These are phyloP conservation scores for Kwoniella botswanensis DNA, from an alignment of 768 basidiomycete genomes.

Conservation along the genomic window DNA sequence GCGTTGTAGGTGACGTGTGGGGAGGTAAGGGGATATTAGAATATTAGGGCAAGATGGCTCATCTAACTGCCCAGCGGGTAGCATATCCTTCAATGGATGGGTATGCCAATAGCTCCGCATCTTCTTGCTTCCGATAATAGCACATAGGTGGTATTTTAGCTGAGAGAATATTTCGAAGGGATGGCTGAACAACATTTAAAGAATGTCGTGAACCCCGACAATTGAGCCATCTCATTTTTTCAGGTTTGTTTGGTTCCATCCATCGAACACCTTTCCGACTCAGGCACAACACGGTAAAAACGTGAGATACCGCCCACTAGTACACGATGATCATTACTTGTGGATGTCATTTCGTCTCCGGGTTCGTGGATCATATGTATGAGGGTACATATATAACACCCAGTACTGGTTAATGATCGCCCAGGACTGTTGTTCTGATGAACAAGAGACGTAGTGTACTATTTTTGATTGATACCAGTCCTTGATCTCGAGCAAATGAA, in stretches of 20 bases:
- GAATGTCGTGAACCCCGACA: slow-evolving; percentile 1
- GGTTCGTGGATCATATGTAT: background rate
- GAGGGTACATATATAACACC: no score
- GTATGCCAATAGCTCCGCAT: background rate
- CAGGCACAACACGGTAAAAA: slow-evolving; percentile 7
- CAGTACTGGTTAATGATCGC: no score
- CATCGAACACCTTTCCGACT: slow-evolving; percentile 4
- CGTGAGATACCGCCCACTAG: no score
- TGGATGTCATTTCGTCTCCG: background rate
- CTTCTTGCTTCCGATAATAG: background rate
- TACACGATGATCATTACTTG: background rate
- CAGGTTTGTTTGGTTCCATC: slow-evolving; percentile 24
- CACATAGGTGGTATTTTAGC: no score
- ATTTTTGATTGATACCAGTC: no score
- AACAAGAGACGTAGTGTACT: no score
- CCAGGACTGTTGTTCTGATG: no score
- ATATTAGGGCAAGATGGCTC: slow-evolving; percentile 5
- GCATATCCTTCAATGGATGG: background rate
- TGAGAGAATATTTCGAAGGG: background rate
- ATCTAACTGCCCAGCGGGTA: slow-evolving; percentile 4
- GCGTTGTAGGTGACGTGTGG: slow-evolving; percentile 10
- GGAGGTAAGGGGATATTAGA: background rate
- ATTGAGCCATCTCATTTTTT: slow-evolving; percentile 20
- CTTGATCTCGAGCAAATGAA: no score
- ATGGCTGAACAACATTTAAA: slow-evolving; percentile 16